Evolutionary conservation across 169 alveolate species (phyloP), one percentile per base, ranked within the genome.

Genomic region (Plasmodium yoelii): DNA sequence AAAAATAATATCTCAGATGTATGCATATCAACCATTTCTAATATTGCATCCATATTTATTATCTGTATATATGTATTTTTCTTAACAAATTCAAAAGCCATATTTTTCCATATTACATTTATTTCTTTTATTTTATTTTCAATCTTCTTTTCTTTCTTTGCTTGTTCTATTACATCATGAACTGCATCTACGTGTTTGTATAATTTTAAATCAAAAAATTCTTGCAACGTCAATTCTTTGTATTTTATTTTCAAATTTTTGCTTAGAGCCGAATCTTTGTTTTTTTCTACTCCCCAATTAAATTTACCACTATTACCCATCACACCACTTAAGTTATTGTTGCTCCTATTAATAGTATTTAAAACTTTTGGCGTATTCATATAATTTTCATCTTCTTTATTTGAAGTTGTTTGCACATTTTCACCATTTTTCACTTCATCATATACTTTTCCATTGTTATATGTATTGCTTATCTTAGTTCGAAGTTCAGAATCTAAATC

Each of bases 111-210:
- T 39, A 96, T 94, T 67, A 88, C 87, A 57, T 96, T 97, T 57
- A 98, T 97, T 59, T 95, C 96, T 39, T 92, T 92, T 49, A 97
- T 94, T 92, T 97, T 98, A 86, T 96, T 97, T 88, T 97, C 99
- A 18, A 97, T 98, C 87, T 95, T 97, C 73, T 98, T 98, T 91
- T 98, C 99, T 93, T 97, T 97, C 87, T 94, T 96, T 19, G 99
- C 98, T 28, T 96, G 96, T 80, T 97, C 98, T n/a, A 97, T 98
- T 13, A 97, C 96, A 82, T 98, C 99, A 39, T 96, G 95, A 0
- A 98, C 99, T 46, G 97, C 98, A 28, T 95, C 98, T 22, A 96
- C 98, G 87, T 88, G 95, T 67, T 93, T 95, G 92, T 97, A 96
- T 73, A 98, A 94, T 71, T 96, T 94, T 42, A 98, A 93, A 46